Evolutionary conservation across 805 yeast species (phyloP), one percentile per base, ranked within the genome.

Genomic region (Candida maesae): DNA sequence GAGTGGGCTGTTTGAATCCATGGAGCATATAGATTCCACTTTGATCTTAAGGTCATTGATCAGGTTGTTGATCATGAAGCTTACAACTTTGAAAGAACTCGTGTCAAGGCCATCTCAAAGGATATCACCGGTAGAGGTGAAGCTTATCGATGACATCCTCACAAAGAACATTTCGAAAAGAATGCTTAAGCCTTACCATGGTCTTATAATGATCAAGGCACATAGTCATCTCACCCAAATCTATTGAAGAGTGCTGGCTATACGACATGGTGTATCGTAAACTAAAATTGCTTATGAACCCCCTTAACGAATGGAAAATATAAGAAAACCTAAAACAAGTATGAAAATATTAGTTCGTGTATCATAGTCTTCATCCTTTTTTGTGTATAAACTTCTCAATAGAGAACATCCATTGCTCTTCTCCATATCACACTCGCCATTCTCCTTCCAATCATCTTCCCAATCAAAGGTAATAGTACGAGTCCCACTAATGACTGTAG

Each of bases 401-500:
- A 45, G 12, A 51, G 42, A 21, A 38, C 26, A 37, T 55, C 53
- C 51, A 52, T 45, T 4, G 42, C 36, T 29, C 40, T 47, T 16
- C 58, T 46, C 59, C 59, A 56, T 5, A 56, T 24, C 23, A 45
- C 47, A 29, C 68, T 66, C 20, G 84, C 79, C 46, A 70, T 62
- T 47, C 79, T 60, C 48, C 90, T 70, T 4, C 93, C 93, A 35
- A 83, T 47, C 32, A 77, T 68, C 57, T 79, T 81, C 4, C 90
- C 90, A 15, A 80, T 51, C 44, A 82, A 55, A 2, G 93, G 93
- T 38, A 83, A 64, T 26, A 83, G 52, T 12, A 84, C 77, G 60
- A 78, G 70, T 41, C 73, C 75, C 25, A 81, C 60, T 26, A 81
- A 67, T n/a, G 74, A 74, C 29, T 68, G 69, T 41, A 84, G 55